A percentile compares a stretch with the other conserved stretches of the same genome.
Evolutionary conservation across 2,329 filamentous ascomycete genomes (phyloP).

Genomic region (Sporothrix mexicana): DNA sequence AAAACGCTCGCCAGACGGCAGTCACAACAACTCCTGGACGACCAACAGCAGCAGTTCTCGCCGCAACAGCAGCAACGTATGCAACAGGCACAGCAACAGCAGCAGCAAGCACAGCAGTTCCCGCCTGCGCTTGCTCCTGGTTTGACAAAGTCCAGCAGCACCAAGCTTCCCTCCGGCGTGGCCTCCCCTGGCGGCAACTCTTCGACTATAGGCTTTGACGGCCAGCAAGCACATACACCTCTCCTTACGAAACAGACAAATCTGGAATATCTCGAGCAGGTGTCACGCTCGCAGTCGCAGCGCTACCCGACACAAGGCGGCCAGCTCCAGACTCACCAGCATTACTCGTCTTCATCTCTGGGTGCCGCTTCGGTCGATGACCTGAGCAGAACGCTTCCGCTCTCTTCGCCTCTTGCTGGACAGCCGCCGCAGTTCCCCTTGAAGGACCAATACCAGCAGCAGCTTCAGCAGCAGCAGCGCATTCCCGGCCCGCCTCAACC

Average conservation of each 20-base stretch:
- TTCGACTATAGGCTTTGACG: conserved; percentile 29
- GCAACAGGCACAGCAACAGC: conserved; percentile 44
- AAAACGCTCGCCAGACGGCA: conserved; percentile 15
- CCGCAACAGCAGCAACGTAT: conserved; percentile 42
- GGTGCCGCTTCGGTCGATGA: conserved; percentile 51
- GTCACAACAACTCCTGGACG: conserved; percentile 22
- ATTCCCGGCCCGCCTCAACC: conserved; percentile 34
- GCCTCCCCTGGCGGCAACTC: conserved; percentile 10
- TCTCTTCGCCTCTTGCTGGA: conserved; percentile 40
- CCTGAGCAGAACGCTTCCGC: conserved; percentile 44
- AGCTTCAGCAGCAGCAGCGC: conserved; percentile 40
- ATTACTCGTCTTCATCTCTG: conserved; percentile 45
- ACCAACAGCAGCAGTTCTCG: conserved; percentile 34
- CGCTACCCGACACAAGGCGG: conserved; percentile 49
- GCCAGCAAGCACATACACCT: conserved; percentile 43
- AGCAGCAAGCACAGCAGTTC: conserved; percentile 40
- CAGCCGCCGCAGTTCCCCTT: conserved; percentile 37
- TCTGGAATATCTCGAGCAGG: conserved; percentile 55
- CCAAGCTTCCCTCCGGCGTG: conserved; percentile 38
- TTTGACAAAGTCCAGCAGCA: conserved; percentile 42
- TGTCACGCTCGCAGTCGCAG: conserved; percentile 60
- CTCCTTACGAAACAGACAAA: conserved; percentile 35
- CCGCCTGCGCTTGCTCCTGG: conserved; percentile 35
- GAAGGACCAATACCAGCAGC: conserved; percentile 38
- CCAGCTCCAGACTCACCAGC: conserved; percentile 43